Conservation (phyloP, 495 filamentous ascomycete genomes). For the Penicillium riverlandense region DNA sequence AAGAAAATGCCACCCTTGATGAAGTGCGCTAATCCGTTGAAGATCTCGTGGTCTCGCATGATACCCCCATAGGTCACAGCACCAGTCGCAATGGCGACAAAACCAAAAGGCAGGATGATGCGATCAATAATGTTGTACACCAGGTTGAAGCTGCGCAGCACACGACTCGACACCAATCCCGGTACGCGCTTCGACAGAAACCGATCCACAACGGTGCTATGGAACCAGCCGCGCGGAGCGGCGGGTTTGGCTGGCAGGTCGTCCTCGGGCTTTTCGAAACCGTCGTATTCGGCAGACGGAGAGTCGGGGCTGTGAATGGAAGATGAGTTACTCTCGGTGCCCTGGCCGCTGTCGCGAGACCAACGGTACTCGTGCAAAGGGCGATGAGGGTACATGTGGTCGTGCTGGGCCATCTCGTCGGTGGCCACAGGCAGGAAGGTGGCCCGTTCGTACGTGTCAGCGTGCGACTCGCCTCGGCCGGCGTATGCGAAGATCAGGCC, state of each 20-base stretch:
- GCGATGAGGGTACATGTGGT: conserved; percentile 40
- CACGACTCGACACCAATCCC: conserved; percentile 53
- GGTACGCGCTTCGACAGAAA: conserved; percentile 41
- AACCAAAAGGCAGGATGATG: conserved; percentile 57
- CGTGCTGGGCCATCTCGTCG: conserved; percentile 44
- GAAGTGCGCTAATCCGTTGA: conserved; percentile 87
- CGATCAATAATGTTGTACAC: conserved; percentile 57
- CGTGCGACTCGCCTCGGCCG: conserved; percentile 24
- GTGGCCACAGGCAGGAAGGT: conserved; percentile 62
- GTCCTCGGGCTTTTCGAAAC: conserved; percentile 47
- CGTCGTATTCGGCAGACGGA: conserved; percentile 46
- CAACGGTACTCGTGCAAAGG: conserved; percentile 49
- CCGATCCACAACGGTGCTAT: conserved; percentile 36
- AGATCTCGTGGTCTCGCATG: conserved; percentile 55
- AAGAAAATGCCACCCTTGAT: conserved; percentile 98
- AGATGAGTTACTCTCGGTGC: conserved; percentile 65
- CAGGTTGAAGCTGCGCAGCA: conserved; percentile 48
- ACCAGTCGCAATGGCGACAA: conserved; percentile 56
- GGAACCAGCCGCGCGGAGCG: conserved; percentile 37
- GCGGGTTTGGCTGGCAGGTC: conserved; percentile 24
- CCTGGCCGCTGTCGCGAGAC: conserved; percentile 85
- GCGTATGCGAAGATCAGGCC: conserved; percentile 52
- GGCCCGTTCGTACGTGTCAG: conserved; percentile 28
- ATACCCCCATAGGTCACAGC: conserved; percentile 63
- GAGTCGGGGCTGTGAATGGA: conserved; percentile 61